A percentile compares a stretch with the other conserved stretches of the same genome.
Conservation (phyloP, 2,329 filamentous ascomycete species). For the Aaosphaeria arxii region DNA sequence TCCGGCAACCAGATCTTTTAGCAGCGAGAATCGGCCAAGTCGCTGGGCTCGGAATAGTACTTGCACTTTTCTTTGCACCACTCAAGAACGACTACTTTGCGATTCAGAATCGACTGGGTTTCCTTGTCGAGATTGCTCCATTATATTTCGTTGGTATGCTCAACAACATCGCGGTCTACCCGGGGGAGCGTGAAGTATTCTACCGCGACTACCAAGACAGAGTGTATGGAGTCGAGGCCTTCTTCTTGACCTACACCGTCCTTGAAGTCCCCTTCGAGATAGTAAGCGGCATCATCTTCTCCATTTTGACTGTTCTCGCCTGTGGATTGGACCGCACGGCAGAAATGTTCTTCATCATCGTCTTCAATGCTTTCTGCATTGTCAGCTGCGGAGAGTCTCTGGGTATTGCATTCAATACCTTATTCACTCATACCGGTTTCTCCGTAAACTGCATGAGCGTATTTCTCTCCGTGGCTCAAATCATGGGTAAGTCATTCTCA, state of each 20-base stretch:
- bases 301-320: conserved; percentile 61
- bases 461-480: conserved; percentile 66
- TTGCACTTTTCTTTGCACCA: conserved; percentile 61
- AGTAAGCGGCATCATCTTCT: conserved; percentile 62
- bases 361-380: conserved; percentile 70
- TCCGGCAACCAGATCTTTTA: conserved; percentile 36
- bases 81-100: conserved; percentile 66
- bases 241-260: conserved; percentile 67
- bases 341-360: conserved; percentile 64
- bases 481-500: conserved; percentile 50
- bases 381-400: conserved; percentile 72
- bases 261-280: conserved; percentile 73
- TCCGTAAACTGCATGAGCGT: conserved; percentile 71
- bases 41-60: conserved; percentile 33
- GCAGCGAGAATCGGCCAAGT: conserved; percentile 38
- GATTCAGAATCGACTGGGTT: conserved; percentile 71
- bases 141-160: conserved; percentile 77
- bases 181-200: conserved; percentile 70
- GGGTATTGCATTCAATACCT: conserved; percentile 77
- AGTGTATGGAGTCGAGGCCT: conserved; percentile 68
- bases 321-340: conserved; percentile 62
- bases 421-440: conserved; percentile 73
- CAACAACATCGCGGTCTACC: conserved; percentile 74
- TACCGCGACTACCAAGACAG: conserved; percentile 73
- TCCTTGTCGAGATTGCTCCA: conserved; percentile 68